phyloP scores from a whole-genome alignment of 257 asterid genomes.

The Primulina tabacum region DNA sequence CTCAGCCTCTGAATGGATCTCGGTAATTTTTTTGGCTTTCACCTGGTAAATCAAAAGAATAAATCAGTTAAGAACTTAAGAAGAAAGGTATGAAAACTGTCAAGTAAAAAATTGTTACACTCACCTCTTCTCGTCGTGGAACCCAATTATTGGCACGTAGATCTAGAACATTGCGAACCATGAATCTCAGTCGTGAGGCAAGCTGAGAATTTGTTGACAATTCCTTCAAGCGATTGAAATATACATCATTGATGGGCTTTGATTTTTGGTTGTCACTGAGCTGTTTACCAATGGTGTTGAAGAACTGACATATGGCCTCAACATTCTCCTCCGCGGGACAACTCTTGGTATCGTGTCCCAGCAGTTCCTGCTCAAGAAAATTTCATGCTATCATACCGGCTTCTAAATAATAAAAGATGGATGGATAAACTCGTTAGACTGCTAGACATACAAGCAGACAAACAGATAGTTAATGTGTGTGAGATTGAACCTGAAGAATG shows the following conservation, averaged over 20 bases:
- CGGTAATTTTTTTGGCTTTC: conserved; percentile 86
- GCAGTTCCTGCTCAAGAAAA: conserved; percentile 53
- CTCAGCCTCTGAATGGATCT: conserved; percentile 97
- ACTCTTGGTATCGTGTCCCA: conserved; percentile 58
- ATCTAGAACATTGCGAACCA: conserved; percentile 85
- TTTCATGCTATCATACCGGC: conserved; percentile 6
- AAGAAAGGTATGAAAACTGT: neutral
- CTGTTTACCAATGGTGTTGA: conserved; percentile 89
- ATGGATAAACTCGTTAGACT: conserved; percentile 4
- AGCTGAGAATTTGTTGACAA: conserved; percentile 72
- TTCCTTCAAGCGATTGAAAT: conserved; percentile 74
- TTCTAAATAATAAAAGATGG: neutral
- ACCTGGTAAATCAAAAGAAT: conserved; percentile 41
- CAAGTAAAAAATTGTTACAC: neutral
- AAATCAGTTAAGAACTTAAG: conserved; percentile 9
- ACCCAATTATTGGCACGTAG: conserved; percentile 80
- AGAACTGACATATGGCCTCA: conserved; percentile 96
- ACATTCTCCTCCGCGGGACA: conserved; percentile 96
- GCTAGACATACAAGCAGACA: neutral
- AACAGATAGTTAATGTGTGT: neutral
- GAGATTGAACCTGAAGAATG: conserved; percentile 73
- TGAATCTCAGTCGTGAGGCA: conserved; percentile 75
- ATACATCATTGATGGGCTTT: conserved; percentile 59
- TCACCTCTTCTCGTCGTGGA: conserved; percentile 94
- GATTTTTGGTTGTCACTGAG: conserved; percentile 80